Base-by-base conservation (phyloP, 2,329 filamentous ascomycete species). In the Aspergillus texensis region DNA sequence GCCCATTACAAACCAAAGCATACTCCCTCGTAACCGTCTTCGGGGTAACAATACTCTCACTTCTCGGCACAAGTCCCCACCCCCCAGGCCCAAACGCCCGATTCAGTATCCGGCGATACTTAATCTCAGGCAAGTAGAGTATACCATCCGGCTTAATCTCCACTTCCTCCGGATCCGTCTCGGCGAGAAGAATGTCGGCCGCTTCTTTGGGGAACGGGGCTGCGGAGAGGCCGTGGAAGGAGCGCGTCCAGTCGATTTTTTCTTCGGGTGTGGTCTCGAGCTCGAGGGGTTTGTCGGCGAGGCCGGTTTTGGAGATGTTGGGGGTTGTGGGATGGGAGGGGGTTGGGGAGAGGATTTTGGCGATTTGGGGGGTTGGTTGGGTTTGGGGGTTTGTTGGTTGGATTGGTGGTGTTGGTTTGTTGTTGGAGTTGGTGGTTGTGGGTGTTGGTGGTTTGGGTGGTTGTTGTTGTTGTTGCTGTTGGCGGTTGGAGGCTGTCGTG, bases 111-210 rank as follows among this genome's bases (percentile, higher is more conserved):
- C 94, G 84, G 52, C 95, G 84, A 81, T 99, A 99, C 82, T 98
- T 97, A 83, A 99, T 98, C 84, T 99, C 95, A 14, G 95, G 95
- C 63, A 99, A 83, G 77, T 98, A 99, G 64, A 98, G 83, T 70
- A 99, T 94, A 39, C 95, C 95, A 81, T 99, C 95, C 36, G 95
- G 94, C 83, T 99, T 99, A 75, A 99, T 91, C 82, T 99, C 95
- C 61, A 99, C 89, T 79, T 98, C 94, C 55, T 89, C 85, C 0
- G 86, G 80, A 60, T 88, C 81, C 14, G 96, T 77, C 1, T 89
- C 88, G 62, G 86, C 83, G 66, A 91, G 85, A 54, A 97, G 84
- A 24, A 92, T 84, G 19, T 88, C 84, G 11, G 87, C 85, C 59
- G 90, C 86, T 78, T 93, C 89, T 53, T 87, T 81, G 4, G 88